Evolutionary conservation across 1,284 basidiomycete species (phyloP), one percentile per base, ranked within the genome.

Genomic region (Xerocomus tenax): DNA sequence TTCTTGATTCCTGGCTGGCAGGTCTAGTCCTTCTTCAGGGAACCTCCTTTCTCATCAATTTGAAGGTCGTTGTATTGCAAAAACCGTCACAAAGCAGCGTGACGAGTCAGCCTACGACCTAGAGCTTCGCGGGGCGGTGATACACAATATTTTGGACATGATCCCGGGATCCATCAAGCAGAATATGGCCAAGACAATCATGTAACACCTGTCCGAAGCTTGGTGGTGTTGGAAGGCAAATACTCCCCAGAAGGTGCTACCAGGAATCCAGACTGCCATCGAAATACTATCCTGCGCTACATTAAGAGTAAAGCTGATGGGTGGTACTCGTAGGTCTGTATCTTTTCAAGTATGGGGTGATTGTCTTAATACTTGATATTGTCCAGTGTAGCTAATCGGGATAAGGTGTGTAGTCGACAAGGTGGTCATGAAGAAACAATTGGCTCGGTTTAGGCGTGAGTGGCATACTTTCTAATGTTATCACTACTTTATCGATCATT

Each of bases 1-100:
- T 98, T 98, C 78, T 99, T 96, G 96, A 93, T 94, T 47, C 96
- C 96, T 16, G 96, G 95, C 29, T 98, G 96, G 96, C 82, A 96
- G 47, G 96, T 99, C 7, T 99, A 96, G 96, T 74, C 98, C 55
- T 98, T 98, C 77, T 98, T 98, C 78, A 90, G 94, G 96, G 30
- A 99, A 99, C 68, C 71, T 99, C 60, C 84, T 99, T 45, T 95
- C 96, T 38, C 84, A 95, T 70, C 95, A 98, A 68, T 98, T 98
- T 67, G 96, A 98, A 67, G 95, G 91, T 29, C 79, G 96, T 61
- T 92, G 92, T 48, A 78, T 90, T 45, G 91, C 91, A 1, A 92
- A 92, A 71, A 98, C 94, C 0, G 95, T 99, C 40, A 99, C 96
- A 21, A 99, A 99, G 71, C 96, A 99, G 72, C 85, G 95, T 63